These are phyloP conservation scores for Nakaseomyces bracarensis DNA, from an alignment of 1,139 yeast species.

Conservation along the genomic window DNA sequence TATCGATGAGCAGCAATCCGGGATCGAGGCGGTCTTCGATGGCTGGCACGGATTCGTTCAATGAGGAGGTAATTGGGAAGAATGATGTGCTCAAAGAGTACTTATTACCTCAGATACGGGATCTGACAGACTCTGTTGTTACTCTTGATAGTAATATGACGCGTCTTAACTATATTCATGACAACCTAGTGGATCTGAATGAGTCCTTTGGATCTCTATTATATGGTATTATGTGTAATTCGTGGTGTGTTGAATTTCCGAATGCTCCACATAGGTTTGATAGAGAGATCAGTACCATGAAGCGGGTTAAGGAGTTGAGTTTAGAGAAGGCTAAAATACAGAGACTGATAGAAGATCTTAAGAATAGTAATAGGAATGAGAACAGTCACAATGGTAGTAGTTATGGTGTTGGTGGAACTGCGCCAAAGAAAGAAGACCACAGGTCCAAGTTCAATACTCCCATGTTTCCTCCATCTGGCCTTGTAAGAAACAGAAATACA, in stretches of 20 bases:
- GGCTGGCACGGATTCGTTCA: slow-evolving; percentile 13
- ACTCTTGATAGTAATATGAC: slow-evolving; percentile 43
- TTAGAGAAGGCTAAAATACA: slow-evolving; percentile 19
- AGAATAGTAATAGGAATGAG: background rate
- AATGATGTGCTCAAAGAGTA: slow-evolving; percentile 22
- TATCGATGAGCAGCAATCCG: slow-evolving; percentile 30
- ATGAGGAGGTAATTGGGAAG: slow-evolving; percentile 8
- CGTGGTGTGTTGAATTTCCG: slow-evolving; percentile 57
- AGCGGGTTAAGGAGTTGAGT: slow-evolving; percentile 16
- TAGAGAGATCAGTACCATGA: slow-evolving; percentile 19
- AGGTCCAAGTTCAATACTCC: background rate
- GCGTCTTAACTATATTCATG: slow-evolving; percentile 43
- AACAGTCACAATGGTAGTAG: background rate
- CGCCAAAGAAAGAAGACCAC: background rate
- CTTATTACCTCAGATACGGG: slow-evolving; percentile 27
- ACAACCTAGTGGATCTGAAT: slow-evolving; percentile 46
- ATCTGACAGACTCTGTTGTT: slow-evolving; percentile 34
- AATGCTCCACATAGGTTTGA: slow-evolving; percentile 24
- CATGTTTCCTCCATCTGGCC: background rate
- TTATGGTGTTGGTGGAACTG: no score
- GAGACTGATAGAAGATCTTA: slow-evolving; percentile 1
- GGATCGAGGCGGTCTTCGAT: slow-evolving; percentile 31
- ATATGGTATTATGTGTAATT: slow-evolving; percentile 54
- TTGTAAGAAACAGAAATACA: background rate
- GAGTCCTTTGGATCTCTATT: slow-evolving; percentile 56